These are phyloP conservation scores for Batkoa obscura DNA, from an alignment of 371 early-diverging fungal species.

Conservation along the genomic window DNA sequence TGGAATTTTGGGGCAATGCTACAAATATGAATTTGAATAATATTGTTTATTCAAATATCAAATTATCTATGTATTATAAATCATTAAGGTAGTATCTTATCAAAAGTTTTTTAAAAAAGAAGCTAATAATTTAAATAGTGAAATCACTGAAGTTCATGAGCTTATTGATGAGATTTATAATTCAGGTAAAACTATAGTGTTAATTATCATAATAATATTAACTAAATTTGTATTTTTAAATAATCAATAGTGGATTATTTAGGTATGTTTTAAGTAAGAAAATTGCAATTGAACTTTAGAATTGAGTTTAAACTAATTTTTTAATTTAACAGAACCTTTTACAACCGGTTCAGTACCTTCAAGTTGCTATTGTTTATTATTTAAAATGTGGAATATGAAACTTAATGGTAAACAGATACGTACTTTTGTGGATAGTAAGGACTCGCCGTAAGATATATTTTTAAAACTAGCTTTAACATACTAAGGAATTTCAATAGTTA, in stretches of 20 bases:
- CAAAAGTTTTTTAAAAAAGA: neutral
- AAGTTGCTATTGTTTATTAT: conserved; percentile 68
- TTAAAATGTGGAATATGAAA: conserved; percentile 65
- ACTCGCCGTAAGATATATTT: conserved; percentile 43
- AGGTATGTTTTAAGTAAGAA: neutral
- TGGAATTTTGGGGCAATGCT: conserved; percentile 61
- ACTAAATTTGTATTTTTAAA: neutral
- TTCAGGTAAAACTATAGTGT: conserved; percentile 15
- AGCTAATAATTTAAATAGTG: conserved; percentile 19
- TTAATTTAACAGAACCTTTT: conserved; percentile 43
- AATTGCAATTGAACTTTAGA: too few relatives aligned
- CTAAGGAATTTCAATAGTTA: conserved; percentile 21
- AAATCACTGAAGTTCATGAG: conserved; percentile 61
- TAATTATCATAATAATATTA: neutral
- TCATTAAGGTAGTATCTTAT: conserved; percentile 32
- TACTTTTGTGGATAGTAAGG: conserved; percentile 50
- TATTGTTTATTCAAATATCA: conserved; percentile 47
- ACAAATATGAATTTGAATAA: conserved; percentile 70
- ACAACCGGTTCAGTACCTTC: conserved; percentile 61
- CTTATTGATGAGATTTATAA: conserved; percentile 63
- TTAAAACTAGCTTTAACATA: neutral
- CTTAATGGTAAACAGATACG: conserved; percentile 59
- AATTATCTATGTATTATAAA: conserved; percentile 46
- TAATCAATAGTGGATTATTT: conserved; percentile 6
- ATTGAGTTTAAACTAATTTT: neutral